Conservation (phyloP, 768 basidiomycete species). For the Cystobasidium onofrii region DNA sequence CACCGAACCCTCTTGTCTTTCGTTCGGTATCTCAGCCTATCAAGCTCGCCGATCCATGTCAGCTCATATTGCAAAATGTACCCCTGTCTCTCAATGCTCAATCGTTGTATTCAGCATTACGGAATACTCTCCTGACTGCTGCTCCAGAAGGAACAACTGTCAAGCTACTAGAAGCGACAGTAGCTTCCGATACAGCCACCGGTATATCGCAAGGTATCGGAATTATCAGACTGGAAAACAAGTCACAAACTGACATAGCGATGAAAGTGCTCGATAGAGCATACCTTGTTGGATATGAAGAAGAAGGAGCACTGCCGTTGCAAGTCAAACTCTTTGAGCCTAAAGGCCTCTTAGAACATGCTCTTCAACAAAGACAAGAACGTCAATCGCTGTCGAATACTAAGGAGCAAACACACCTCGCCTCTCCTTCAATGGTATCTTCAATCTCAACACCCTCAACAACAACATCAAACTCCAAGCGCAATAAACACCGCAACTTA, state of each 20-base stretch:
- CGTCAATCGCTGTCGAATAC: neutral
- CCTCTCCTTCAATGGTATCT: neutral
- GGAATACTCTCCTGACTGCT: neutral
- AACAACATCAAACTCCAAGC: too few species aligned
- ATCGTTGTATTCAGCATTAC: neutral
- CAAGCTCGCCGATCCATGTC: slow-evolving; percentile 12
- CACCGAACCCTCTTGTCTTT: neutral
- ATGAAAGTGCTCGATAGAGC: neutral
- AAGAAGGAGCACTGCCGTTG: neutral
- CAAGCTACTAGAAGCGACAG: neutral
- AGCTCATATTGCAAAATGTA: slow-evolving; percentile 10
- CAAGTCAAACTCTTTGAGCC: slow-evolving; percentile 12
- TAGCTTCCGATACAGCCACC: neutral
- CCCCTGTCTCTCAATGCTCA: neutral
- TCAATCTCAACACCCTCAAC: neutral
- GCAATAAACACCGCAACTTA: slow-evolving; percentile 7
- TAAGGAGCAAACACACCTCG: neutral
- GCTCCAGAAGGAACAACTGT: neutral
- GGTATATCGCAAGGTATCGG: neutral
- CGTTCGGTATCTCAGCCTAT: neutral
- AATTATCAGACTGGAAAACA: neutral
- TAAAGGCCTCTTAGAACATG: neutral
- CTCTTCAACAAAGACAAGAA: neutral
- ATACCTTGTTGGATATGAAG: neutral
- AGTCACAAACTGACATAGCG: neutral